phyloP scores from a whole-genome alignment of 2,329 filamentous ascomycete genomes.

The Cordyceps tenuipes region DNA sequence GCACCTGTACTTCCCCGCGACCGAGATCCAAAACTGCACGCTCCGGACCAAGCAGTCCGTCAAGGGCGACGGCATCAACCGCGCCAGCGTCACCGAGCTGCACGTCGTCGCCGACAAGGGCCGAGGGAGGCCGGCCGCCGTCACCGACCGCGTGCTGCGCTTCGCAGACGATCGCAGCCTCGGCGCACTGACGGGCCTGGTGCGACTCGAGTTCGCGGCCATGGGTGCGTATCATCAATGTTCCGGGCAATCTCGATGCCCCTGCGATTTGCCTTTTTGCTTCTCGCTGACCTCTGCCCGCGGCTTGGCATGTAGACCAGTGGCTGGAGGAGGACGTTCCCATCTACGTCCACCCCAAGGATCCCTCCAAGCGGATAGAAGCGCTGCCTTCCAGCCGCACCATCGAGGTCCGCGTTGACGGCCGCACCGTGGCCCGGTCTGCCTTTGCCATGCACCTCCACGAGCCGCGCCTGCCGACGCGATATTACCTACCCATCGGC shows the following conservation, averaged over 20 bases:
- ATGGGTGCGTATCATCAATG: conserved; percentile 22
- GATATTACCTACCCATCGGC: conserved; percentile 51
- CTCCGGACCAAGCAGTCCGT: conserved; percentile 21
- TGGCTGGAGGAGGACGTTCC: conserved; percentile 49
- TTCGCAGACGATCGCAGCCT: conserved; percentile 31
- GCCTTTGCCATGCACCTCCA: conserved; percentile 43
- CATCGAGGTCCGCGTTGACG: conserved; percentile 41
- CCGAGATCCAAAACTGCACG: conserved; percentile 22
- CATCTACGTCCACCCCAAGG: conserved; percentile 56
- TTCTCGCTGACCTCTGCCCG: too few species aligned
- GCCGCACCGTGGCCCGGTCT: conserved; percentile 38
- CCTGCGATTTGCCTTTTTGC: too few species aligned
- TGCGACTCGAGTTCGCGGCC: conserved; percentile 28
- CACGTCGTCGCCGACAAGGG: conserved; percentile 19
- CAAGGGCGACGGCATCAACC: conserved; percentile 17
- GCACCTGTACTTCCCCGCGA: conserved; percentile 32
- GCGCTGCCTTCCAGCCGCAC: conserved; percentile 46
- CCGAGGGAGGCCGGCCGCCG: conserved; percentile 17
- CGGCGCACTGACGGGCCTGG: conserved; percentile 24
- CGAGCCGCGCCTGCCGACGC: conserved; percentile 50
- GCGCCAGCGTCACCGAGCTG: conserved; percentile 24
- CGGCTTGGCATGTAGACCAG: conserved; percentile 21
- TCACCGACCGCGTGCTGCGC: conserved; percentile 27
- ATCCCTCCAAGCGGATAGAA: conserved; percentile 58
- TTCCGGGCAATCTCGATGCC: neutral